Base-by-base conservation (phyloP, 257 asterid genomes). In the Anisodus acutangulus region DNA sequence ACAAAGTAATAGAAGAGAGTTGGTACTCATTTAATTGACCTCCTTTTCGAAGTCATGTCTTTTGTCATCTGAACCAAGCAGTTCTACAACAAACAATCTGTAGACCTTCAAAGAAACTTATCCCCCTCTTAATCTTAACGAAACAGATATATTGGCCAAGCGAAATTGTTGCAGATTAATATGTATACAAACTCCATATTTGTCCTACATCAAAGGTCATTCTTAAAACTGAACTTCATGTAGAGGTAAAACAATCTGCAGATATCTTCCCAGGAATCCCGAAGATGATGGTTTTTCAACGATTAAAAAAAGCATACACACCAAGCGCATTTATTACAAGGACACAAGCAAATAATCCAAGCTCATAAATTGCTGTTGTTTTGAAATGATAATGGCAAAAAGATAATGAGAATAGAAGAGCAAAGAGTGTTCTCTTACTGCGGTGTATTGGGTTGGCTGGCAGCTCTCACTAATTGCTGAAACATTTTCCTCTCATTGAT, bases 401-500 rank as follows among this genome's bases (percentile, higher is more conserved):
- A 67, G 80, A 58, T 37, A 59, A 76, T 51, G 26, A 76, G 81
- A 51, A 76, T 13, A 82, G 55, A 41, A 80, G 80, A 74, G 43
- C 79, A 9, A 76, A 64, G 11, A 59, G 85, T 67, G 79, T 31
- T 55, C 62, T 84, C 96, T 85, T 91, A 96, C 99, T 96, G 98
- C 1, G 98, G 98, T 19, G 99, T 96, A 86, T 92, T 93, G 59
- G 89, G 97, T 83, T 91, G 92, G 91, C 98, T 96, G 83, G 99
- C 97, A 57, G 99, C 97, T 86, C 94, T 88, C 88, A 96, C 99
- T 86, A 96, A 89, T 85, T 96, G 98, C 91, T 94, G 98, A 87
- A 96, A 96, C 99, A 96, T 96, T 87, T 94, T 96, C 83, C 99
- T 92, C 93, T 96, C 99, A 11, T 96, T 96, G 83, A 94, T 89